Conservation (phyloP, 78 protist genomes). For the Dictyostelium capitatum region DNA sequence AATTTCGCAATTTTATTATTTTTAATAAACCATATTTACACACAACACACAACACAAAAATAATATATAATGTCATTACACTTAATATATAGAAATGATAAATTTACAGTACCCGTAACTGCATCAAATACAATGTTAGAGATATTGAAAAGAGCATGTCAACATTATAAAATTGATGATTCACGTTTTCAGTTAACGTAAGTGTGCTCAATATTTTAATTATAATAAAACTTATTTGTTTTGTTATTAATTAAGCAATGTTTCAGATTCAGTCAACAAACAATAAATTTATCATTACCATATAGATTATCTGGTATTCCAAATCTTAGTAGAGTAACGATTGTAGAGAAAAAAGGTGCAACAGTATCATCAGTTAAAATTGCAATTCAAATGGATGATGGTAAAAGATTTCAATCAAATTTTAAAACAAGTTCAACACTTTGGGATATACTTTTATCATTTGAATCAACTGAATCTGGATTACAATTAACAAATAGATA, state of each 20-base stretch:
- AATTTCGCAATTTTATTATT: neutral
- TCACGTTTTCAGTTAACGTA: neutral
- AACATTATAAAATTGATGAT: slow-evolving; percentile 11
- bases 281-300: slow-evolving; percentile 54
- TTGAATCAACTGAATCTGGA: neutral
- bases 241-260: neutral
- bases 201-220: neutral
- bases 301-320: slow-evolving; percentile 75
- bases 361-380: neutral
- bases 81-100: slow-evolving; percentile 34
- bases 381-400: slow-evolving; percentile 57
- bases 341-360: slow-evolving; percentile 18
- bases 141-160: slow-evolving; percentile 37
- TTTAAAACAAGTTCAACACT: slow-evolving; percentile 44
- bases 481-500: neutral
- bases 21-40: neutral
- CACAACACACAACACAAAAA: neutral
- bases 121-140: slow-evolving; percentile 29
- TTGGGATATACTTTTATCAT: slow-evolving; percentile 55
- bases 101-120: slow-evolving; percentile 25
- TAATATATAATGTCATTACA: slow-evolving; percentile 37
- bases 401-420: slow-evolving; percentile 22
- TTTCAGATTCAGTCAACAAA: slow-evolving; percentile 10
- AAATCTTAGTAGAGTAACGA: slow-evolving; percentile 34
- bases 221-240: neutral